Base-by-base conservation (phyloP, 2,329 filamentous ascomycete species). In the Westerdykella sp. region DNA sequence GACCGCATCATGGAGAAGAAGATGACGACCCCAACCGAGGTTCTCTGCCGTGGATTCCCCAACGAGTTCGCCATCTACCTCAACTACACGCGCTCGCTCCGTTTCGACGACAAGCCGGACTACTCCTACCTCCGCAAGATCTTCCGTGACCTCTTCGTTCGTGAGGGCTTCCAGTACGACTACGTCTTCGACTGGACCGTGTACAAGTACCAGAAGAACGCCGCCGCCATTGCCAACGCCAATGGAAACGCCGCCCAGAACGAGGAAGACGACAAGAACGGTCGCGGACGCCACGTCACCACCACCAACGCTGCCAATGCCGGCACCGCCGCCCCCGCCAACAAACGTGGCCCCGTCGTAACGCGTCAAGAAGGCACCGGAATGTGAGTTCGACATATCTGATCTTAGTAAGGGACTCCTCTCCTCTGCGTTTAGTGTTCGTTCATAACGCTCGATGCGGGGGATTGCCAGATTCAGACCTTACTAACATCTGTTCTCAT, bases 1-100 rank as follows among this genome's bases (percentile, higher is more conserved):
- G 93, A 98, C 74, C 83, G 91, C 54, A 98, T 98, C 75, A 97
- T 97, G 91, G 93, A 98, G 80, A 98, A 98, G 84, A 98, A 98
- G 87, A 97, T 97, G 93, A 98, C 93, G 12, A 98, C 93, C 3
- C 90, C 93, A 7, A 97, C 91, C 59, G 91, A 98, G 73, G 90
- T 96, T 39, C 87, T 98, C 39, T 98, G 93, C 83, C 89, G 91
- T 69, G 93, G 93, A 56, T 97, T 98, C 78, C 93, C 93, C 60
- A 96, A 97, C 71, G 93, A 98, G 75, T 98, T 98, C 62, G 90
- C 91, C 75, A 97, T 97, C 71, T 98, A 98, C 72, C 80, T 98
- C 52, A 97, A 97, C 84, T 97, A 98, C 79, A 97, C 91, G 42
- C 87, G 93, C 50, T 96, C 90, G 44, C 87, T 98, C 56, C 90